Evolutionary conservation across 805 yeast genomes (phyloP).

Genomic region (Candida xyloterini): DNA sequence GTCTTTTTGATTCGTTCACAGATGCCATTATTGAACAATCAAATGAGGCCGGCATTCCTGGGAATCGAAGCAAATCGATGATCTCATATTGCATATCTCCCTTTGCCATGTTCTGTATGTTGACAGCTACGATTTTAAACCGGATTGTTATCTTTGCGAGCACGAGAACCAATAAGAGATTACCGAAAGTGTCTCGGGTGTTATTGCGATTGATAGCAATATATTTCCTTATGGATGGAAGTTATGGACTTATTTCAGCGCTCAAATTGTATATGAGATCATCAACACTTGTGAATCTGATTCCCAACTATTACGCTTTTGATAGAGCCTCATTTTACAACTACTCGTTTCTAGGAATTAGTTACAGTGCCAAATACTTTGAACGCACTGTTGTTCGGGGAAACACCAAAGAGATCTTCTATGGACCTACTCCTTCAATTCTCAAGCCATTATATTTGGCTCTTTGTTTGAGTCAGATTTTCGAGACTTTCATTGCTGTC

Average conservation of each 20-base stretch:
- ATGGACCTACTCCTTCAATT: conserved; percentile 46
- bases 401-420: conserved; percentile 19
- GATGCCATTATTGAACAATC: conserved; percentile 36
- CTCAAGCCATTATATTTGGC: conserved; percentile 58
- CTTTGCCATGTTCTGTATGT: conserved; percentile 52
- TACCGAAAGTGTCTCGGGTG: conserved; percentile 31
- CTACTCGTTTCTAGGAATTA: conserved; percentile 27
- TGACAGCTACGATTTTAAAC: conserved; percentile 56
- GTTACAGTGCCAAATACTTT: conserved; percentile 24
- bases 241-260: conserved; percentile 36
- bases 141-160: conserved; percentile 59
- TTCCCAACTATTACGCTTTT: conserved; percentile 26
- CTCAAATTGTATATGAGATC: conserved; percentile 26
- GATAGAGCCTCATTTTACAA: conserved; percentile 22
- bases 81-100: conserved; percentile 47
- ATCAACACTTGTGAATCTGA: conserved; percentile 7
- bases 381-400: conserved; percentile 8
- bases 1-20: conserved; percentile 29
- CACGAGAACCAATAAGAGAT: conserved; percentile 38
- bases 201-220: conserved; percentile 40
- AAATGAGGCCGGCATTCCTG: conserved; percentile 26
- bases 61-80: conserved; percentile 40
- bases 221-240: conserved; percentile 32
- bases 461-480: conserved; percentile 58
- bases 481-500: conserved; percentile 63